phyloP scores from a whole-genome alignment of 306 rosid genomes.

The Luffa acutangula region DNA sequence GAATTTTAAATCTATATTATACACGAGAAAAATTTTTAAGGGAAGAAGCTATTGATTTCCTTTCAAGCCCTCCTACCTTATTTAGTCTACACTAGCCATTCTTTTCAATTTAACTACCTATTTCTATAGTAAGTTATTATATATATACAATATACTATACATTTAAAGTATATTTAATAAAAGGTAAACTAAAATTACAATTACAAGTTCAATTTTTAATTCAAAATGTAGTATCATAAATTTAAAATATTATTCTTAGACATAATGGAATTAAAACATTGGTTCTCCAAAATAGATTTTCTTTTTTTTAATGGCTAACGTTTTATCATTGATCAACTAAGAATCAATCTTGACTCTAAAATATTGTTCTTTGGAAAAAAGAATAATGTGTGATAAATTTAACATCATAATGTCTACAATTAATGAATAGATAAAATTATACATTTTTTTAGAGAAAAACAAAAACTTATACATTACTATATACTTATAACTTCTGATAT shows the following conservation, averaged over 20 bases:
- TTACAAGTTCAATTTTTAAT: background rate
- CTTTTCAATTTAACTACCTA: background rate
- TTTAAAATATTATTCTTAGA: background rate
- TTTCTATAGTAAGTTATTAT: background rate
- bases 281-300: background rate
- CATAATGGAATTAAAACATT: background rate
- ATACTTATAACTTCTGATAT: background rate
- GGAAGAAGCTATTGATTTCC: background rate
- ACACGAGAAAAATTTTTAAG: constrained; percentile 2
- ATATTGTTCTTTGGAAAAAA: background rate
- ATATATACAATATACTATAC: background rate
- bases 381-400: background rate
- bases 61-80: background rate
- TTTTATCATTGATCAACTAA: background rate
- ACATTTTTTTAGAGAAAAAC: background rate
- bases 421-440: background rate
- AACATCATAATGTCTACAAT: background rate
- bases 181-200: background rate
- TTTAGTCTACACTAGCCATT: background rate
- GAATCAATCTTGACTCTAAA: background rate
- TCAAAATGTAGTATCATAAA: background rate
- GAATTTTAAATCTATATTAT: background rate
- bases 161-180: background rate
- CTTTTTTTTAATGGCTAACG: background rate
- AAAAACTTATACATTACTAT: background rate